These are phyloP conservation scores for Nepenthes mirabilis DNA, from an alignment of 148 eudicot genomes.

Conservation along the genomic window DNA sequence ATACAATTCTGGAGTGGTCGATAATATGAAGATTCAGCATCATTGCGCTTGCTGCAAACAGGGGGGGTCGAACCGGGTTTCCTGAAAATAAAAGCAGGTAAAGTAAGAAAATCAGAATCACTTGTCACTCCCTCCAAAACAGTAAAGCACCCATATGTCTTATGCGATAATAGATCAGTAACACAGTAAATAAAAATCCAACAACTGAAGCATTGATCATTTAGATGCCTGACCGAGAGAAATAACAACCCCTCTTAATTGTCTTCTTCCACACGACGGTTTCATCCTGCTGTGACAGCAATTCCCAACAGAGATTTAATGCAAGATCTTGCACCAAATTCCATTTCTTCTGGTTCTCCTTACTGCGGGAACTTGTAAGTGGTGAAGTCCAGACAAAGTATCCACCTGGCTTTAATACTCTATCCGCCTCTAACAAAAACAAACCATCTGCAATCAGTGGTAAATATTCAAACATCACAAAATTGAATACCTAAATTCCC, in stretches of 20 bases:
- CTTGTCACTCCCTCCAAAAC: neutral
- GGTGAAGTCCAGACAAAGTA: constrained; percentile 99
- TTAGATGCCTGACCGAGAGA: constrained; percentile 44
- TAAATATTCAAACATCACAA: neutral
- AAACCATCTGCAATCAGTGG: constrained; percentile 57
- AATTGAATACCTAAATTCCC: neutral
- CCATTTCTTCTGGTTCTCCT: constrained; percentile 78
- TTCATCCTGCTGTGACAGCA: constrained; percentile 88
- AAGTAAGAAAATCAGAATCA: neutral
- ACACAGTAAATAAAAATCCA: neutral
- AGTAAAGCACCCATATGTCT: neutral
- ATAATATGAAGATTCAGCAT: constrained; percentile 83
- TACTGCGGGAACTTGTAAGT: constrained; percentile 67
- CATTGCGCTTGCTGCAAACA: constrained; percentile 59
- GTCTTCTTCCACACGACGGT: constrained; percentile 97
- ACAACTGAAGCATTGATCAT: neutral
- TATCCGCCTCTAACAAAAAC: constrained; percentile 77
- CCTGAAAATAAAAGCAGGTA: constrained; percentile 29
- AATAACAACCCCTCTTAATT: constrained; percentile 59
- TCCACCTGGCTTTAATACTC: constrained; percentile 91
- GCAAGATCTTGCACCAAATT: constrained; percentile 45
- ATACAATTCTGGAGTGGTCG: constrained; percentile 74
- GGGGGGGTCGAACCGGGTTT: constrained; percentile 52
- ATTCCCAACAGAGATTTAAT: constrained; percentile 71
- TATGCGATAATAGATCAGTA: no score